These are phyloP conservation scores for Xylaria hypoxylon DNA, from an alignment of 2,329 filamentous ascomycete species.

Conservation along the genomic window DNA sequence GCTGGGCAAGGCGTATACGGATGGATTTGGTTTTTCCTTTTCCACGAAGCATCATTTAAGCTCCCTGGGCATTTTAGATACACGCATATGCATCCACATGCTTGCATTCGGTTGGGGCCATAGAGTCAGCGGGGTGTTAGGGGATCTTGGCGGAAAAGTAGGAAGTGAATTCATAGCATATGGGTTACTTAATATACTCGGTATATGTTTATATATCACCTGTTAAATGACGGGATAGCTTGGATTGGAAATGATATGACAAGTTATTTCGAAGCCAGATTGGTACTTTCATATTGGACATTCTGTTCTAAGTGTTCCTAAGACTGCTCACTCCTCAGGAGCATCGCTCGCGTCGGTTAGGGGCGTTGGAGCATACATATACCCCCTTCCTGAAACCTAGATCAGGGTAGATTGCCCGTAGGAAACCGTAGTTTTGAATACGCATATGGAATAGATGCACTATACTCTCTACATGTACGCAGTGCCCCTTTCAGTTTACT, in stretches of 20 bases:
- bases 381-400: no score
- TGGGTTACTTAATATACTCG: neutral
- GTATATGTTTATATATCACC: neutral
- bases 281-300: no score
- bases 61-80: constrained; percentile 4
- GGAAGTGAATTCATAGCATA: neutral
- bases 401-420: no score
- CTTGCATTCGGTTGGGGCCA: constrained; percentile 3
- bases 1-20: neutral
- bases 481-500: no score
- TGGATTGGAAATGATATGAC: neutral
- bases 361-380: neutral
- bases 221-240: neutral
- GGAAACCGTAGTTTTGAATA: no score
- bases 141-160: neutral
- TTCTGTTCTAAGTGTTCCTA: no score
- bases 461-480: no score
- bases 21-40: neutral
- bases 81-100: constrained; percentile 24
- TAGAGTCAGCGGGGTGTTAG: constrained; percentile 6
- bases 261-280: neutral
- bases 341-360: no score
- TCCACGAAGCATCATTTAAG: neutral
- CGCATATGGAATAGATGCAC: no score
- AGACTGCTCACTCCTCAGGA: no score